phyloP scores from a whole-genome alignment of 2,329 filamentous ascomycete species.

The Pseudocercospora fuligena region DNA sequence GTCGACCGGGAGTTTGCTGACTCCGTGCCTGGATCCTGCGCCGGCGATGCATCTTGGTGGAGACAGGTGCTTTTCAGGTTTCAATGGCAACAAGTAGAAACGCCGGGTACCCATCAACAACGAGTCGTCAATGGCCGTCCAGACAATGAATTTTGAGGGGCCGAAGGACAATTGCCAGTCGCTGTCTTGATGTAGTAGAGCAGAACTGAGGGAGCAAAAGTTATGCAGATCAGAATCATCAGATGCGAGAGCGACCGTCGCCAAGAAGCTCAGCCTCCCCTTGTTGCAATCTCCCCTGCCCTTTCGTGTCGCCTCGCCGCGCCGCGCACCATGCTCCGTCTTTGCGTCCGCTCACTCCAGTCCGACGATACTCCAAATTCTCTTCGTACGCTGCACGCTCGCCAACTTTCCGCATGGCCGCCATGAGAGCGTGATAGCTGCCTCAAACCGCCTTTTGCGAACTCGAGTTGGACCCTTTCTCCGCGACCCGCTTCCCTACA shows the following conservation, averaged over 20 bases:
- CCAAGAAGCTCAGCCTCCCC: neutral
- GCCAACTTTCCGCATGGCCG: neutral
- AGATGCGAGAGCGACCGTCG: neutral
- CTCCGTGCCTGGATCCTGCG: neutral
- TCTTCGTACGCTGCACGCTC: neutral
- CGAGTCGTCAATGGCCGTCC: neutral
- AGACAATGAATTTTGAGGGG: neutral
- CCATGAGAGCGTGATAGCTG: neutral
- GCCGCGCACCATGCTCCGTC: neutral
- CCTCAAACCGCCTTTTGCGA: neutral
- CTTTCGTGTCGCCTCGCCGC: neutral
- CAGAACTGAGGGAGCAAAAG: neutral
- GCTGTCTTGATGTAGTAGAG: neutral
- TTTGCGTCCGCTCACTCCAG: neutral
- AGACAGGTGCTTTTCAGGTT: neutral
- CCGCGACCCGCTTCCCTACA: neutral
- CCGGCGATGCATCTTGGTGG: slow-evolving; percentile 1
- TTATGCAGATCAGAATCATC: neutral
- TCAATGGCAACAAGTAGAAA: neutral
- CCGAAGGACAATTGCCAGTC: neutral
- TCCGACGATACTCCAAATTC: neutral
- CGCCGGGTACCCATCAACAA: neutral
- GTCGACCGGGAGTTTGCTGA: slow-evolving; percentile 1
- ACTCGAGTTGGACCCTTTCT: neutral
- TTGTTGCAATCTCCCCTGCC: neutral